A percentile compares a stretch with the other conserved stretches of the same genome.
Conservation (phyloP, 176 grass and related monocot genomes). For the Triticum dicoccoides region DNA sequence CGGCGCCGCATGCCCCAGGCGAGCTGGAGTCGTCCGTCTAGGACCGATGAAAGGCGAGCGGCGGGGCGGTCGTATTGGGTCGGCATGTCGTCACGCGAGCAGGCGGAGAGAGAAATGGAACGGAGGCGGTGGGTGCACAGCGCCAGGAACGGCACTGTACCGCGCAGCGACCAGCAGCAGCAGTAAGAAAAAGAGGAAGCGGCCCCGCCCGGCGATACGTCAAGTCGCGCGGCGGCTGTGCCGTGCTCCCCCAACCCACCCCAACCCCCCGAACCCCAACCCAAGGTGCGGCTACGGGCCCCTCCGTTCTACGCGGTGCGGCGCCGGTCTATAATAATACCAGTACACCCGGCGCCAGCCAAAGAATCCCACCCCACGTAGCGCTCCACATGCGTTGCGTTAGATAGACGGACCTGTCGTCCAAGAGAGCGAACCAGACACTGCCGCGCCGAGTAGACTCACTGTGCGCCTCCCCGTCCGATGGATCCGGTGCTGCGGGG, state of each 20-base stretch:
- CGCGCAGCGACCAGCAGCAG: neutral
- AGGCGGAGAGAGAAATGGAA: neutral
- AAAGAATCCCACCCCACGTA: neutral
- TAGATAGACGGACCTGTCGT: neutral
- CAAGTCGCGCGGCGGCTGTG: conserved; percentile 36
- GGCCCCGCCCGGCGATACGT: conserved; percentile 23
- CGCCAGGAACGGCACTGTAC: neutral
- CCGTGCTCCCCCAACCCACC: neutral
- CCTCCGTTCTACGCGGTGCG: neutral
- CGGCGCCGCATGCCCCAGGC: conserved; percentile 3
- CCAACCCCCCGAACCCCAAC: neutral
- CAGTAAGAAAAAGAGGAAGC: neutral
- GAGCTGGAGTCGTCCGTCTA: too few relatives aligned
- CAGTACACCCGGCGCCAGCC: neutral
- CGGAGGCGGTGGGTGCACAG: neutral
- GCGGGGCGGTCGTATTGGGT: neutral
- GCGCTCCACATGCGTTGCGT: neutral
- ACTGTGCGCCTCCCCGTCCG: neutral
- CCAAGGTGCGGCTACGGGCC: neutral
- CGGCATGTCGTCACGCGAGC: conserved; percentile 27
- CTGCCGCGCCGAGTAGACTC: neutral
- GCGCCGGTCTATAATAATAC: neutral
- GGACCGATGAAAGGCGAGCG: too few relatives aligned
- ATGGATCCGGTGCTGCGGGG: conserved; percentile 29
- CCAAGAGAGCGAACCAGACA: neutral